A percentile compares a stretch with the other conserved stretches of the same genome.
Conservation (phyloP, 2,329 filamentous ascomycete species). For the Xylariomycetidae sp. region DNA sequence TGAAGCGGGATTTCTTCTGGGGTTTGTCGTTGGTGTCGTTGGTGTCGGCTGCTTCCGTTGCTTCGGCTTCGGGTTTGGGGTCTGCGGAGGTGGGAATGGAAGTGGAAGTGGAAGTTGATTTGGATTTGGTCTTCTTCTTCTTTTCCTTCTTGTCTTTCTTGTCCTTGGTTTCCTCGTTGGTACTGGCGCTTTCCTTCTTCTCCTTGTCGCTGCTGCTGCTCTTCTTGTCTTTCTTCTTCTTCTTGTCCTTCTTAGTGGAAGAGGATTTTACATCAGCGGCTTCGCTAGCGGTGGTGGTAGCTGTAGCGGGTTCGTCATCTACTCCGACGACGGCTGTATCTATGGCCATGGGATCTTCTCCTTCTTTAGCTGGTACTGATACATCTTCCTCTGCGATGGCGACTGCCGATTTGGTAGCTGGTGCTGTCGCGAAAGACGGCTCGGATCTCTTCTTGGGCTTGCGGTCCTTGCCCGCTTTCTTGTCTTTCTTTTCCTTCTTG, state of each 20-base stretch:
- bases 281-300: no score
- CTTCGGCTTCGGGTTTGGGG: constrained; percentile 35
- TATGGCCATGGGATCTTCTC: no score
- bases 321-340: no score
- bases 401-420: no score
- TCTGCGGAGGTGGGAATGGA: constrained; percentile 31
- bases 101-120: constrained; percentile 19
- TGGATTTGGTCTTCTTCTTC: constrained; percentile 25
- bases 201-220: constrained; percentile 7
- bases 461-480: no score
- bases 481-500: no score
- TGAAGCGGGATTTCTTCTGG: constrained; percentile 49
- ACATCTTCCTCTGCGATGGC: no score
- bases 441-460: no score
- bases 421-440: no score
- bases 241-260: constrained; percentile 19
- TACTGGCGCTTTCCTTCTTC: constrained; percentile 11
- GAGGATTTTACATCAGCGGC: constrained; percentile 6
- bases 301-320: no score
- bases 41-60: not conserved
- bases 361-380: no score
- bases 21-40: not conserved
- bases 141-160: constrained; percentile 32
- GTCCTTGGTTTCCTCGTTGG: constrained; percentile 20
- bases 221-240: constrained; percentile 15